phyloP scores from a whole-genome alignment of 352 stramenopile species.

The Phytophthora sojae region DNA sequence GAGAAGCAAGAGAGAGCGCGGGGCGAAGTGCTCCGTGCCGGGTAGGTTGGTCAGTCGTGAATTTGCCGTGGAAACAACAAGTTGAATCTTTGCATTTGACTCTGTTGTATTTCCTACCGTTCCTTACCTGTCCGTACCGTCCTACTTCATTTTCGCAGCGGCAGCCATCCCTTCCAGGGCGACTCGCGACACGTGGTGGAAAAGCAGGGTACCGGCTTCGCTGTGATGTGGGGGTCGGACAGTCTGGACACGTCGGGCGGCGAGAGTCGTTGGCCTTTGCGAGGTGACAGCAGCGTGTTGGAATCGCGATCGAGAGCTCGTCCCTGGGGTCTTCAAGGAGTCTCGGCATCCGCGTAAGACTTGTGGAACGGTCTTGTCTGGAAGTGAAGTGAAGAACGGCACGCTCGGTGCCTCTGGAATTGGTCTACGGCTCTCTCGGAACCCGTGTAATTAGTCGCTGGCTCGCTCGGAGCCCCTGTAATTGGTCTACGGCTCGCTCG shows the following conservation, averaged over 20 bases:
- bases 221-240: neutral
- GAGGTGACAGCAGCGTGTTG: neutral
- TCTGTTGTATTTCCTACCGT: neutral
- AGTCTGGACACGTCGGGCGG: neutral
- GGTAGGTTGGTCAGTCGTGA: neutral
- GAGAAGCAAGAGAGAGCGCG: too few species aligned
- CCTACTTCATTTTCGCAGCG: neutral
- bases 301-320: neutral
- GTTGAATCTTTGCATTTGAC: neutral
- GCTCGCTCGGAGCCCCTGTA: too few species aligned
- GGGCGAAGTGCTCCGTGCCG: too few species aligned
- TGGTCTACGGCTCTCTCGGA: too few species aligned
- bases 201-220: slow-evolving; percentile 1
- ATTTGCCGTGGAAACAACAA: neutral
- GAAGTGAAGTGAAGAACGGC: neutral
- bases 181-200: neutral
- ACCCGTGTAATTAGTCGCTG: too few species aligned
- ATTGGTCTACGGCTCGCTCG: too few species aligned
- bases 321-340: neutral
- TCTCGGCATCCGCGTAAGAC: neutral
- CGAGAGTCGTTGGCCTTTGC: neutral
- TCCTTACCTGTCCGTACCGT: neutral
- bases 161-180: neutral
- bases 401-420: neutral
- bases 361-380: neutral